phyloP scores from a whole-genome alignment of 116 monocot species.

The Trichopus zeylanicus region DNA sequence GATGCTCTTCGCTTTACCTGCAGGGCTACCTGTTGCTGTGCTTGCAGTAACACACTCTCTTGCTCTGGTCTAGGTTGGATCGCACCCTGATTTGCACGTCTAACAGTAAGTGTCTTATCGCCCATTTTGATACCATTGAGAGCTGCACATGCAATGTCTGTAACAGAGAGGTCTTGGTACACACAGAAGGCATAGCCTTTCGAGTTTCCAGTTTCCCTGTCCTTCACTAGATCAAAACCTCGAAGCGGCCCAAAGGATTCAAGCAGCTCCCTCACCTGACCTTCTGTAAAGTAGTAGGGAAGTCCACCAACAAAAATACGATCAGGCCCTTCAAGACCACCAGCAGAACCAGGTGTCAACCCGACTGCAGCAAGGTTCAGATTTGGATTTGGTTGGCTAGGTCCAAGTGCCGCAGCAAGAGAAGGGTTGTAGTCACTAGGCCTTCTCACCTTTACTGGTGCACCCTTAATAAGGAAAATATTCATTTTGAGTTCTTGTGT shows the following conservation, averaged over 20 bases:
- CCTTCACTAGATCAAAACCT: constrained; percentile 76
- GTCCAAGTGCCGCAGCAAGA: constrained; percentile 66
- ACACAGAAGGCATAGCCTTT: constrained; percentile 82
- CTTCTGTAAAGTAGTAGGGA: constrained; percentile 75
- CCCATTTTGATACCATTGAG: constrained; percentile 85
- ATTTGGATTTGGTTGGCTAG: constrained; percentile 67
- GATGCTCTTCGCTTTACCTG: constrained; percentile 29
- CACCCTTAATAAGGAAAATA: constrained; percentile 27
- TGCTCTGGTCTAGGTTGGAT: constrained; percentile 66
- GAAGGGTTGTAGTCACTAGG: constrained; percentile 81
- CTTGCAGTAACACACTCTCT: constrained; percentile 54
- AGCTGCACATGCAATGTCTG: constrained; percentile 75
- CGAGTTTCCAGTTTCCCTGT: constrained; percentile 72
- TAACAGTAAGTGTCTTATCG: constrained; percentile 70
- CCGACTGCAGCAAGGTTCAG: constrained; percentile 76
- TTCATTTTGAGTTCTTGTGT: background rate
- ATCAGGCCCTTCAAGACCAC: constrained; percentile 76
- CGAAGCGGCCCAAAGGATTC: constrained; percentile 75
- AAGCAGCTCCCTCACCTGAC: constrained; percentile 68
- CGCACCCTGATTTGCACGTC: constrained; percentile 64
- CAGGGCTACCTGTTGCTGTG: constrained; percentile 63
- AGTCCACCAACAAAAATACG: constrained; percentile 74
- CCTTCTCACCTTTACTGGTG: constrained; percentile 69
- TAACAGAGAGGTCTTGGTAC: constrained; percentile 63
- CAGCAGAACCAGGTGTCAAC: constrained; percentile 55